Evolutionary conservation across 1,139 yeast species (phyloP).

Genomic region (Taphrina sp.): DNA sequence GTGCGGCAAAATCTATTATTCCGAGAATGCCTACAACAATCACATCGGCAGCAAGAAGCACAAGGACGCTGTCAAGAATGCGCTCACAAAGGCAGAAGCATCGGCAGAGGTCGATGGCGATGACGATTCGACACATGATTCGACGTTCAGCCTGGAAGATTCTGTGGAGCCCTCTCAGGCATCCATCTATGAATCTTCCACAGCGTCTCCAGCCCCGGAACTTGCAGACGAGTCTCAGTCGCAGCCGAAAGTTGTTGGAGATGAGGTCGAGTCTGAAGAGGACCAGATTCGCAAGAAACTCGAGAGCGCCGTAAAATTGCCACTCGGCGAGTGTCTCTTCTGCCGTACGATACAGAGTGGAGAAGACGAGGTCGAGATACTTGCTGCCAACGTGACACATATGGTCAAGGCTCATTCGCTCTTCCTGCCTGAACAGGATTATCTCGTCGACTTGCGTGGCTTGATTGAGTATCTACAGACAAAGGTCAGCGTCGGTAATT

Average conservation of each 20-base stretch:
- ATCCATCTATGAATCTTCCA: slow-evolving; percentile 59
- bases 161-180: slow-evolving; percentile 62
- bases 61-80: slow-evolving; percentile 31
- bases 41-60: slow-evolving; percentile 39
- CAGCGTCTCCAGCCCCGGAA: slow-evolving; percentile 22
- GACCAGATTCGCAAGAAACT: slow-evolving; percentile 45
- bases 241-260: not conserved
- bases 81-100: slow-evolving; percentile 11
- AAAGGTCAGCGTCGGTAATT: slow-evolving; percentile 78
- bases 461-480: slow-evolving; percentile 73
- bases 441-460: slow-evolving; percentile 67
- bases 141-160: slow-evolving; percentile 54
- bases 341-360: slow-evolving; percentile 27
- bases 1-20: slow-evolving; percentile 39
- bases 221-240: not conserved
- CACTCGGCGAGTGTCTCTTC: slow-evolving; percentile 22
- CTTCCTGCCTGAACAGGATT: slow-evolving; percentile 78
- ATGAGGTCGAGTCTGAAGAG: slow-evolving; percentile 38
- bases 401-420: slow-evolving; percentile 78
- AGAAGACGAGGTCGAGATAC: slow-evolving; percentile 48
- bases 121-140: slow-evolving; percentile 36
- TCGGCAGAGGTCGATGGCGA: slow-evolving; percentile 37
- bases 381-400: slow-evolving; percentile 68
- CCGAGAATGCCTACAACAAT: slow-evolving; percentile 39
- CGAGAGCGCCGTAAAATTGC: slow-evolving; percentile 34